phyloP scores from a whole-genome alignment of 192 early-diverging fungal species.

The Coemansia sp. region DNA sequence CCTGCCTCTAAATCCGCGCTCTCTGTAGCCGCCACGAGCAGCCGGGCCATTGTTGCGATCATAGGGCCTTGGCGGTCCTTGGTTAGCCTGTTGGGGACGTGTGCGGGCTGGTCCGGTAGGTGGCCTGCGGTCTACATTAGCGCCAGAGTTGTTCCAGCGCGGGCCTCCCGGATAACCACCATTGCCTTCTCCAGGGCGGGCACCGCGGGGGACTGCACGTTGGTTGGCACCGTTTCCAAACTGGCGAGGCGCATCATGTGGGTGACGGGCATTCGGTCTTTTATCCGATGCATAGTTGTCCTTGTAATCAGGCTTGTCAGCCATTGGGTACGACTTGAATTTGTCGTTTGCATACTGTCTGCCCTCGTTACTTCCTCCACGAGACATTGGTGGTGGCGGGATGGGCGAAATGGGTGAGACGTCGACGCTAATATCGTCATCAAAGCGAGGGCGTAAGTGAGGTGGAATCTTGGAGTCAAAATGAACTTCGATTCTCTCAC shows the following conservation, averaged over 20 bases:
- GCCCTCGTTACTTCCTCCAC: conserved; percentile 7
- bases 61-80: conserved; percentile 3
- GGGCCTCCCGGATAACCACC: not conserved
- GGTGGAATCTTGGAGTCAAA: conserved; percentile 51
- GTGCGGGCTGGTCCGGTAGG: not conserved
- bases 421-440: not conserved
- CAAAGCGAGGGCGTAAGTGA: conserved; percentile 13
- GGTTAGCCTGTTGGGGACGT: not conserved
- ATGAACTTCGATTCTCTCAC: conserved; percentile 37
- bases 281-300: conserved; percentile 1
- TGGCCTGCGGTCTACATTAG: not conserved
- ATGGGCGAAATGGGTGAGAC: not conserved
- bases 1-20: conserved; percentile 1
- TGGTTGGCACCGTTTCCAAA: not conserved
- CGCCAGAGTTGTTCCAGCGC: not conserved
- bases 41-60: not conserved
- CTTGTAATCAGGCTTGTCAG: not conserved
- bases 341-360: not conserved
- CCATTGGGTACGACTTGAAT: conserved; percentile 2
- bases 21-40: conserved; percentile 8
- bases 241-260: not conserved
- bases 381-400: not conserved
- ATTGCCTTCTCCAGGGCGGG: not conserved
- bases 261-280: not conserved
- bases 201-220: not conserved